Evolutionary conservation across 108 stramenopile species (phyloP), one percentile per base, ranked within the genome.

Genomic region (Pseudonitzschia delicatissima): DNA sequence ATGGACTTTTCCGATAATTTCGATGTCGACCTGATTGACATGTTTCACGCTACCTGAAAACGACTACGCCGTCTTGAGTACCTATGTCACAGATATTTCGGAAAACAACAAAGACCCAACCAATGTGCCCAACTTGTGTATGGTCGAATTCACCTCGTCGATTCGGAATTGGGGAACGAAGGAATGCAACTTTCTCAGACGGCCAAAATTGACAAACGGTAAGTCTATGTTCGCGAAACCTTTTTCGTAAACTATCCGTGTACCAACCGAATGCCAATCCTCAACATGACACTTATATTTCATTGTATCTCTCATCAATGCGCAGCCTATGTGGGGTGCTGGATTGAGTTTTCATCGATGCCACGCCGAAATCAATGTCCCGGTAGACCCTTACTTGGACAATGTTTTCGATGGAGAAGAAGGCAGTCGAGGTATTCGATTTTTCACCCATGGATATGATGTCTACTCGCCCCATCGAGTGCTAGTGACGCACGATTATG

Each of bases 371-470:
- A 55, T 85, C 47, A 86, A 82, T 49, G 94, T 94, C 13, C 93
- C 91, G 0, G 90, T 91, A 55, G 96, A 97, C 70, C 93, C 95
- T 0, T 78, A 95, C 64, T 66, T 90, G 18, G 83, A 78, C n/a
- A 68, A 81, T 60, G 79, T 95, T 20, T 95, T 96, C 74, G 94
- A 95, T 69, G 96, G 94, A 26, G 96, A 97, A 66, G 96, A 97
- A 68, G 90, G 88, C 63, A 84, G 80, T 12, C 82, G 88, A 35
- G 88, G 83, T 2, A 72, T 82, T 20, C 65, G 96, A 57, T 90
- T 94, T 49, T 97, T 84, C 69, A 95, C 96, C n/a, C 79, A 90
- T 65, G 96, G 96, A 20, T 96, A 96, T 66, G 96, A 96, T 66
- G 78, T 92, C 12, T 96, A 95, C 78, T 87, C 94, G 2, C 96